phyloP scores from a whole-genome alignment of 1,284 basidiomycete species.

The Ganoderma lucidum region DNA sequence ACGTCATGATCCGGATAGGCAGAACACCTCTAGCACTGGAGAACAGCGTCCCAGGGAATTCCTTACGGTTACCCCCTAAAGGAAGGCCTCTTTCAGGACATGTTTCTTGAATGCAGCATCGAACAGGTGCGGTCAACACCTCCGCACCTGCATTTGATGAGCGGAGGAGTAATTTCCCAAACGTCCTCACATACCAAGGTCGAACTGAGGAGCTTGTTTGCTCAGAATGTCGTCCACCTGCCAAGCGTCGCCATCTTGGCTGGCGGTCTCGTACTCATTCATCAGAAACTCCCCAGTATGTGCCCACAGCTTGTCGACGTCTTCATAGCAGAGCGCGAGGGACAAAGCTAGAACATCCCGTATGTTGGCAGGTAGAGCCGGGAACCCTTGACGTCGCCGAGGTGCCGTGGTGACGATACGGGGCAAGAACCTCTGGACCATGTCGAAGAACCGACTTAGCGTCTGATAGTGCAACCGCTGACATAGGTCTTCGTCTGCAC shows the following conservation, averaged over 20 bases:
- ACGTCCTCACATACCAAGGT: not conserved
- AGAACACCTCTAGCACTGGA: not conserved
- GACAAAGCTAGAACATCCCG: not conserved
- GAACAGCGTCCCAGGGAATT: not conserved
- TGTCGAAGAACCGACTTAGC: no score
- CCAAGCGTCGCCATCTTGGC: no score
- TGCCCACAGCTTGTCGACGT: not conserved
- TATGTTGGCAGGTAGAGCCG: not conserved
- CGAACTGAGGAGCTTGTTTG: not conserved
- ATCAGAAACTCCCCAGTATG: not conserved
- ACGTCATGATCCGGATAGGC: not conserved
- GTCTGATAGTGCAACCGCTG: no score
- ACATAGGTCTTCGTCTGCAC: no score
- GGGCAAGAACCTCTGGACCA: not conserved
- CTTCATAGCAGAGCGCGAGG: not conserved
- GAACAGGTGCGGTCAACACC: not conserved
- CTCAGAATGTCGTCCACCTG: not conserved
- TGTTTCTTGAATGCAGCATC: not conserved
- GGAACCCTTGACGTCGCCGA: not conserved
- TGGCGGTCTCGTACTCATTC: not conserved
- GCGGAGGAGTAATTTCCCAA: not conserved
- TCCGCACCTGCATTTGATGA: not conserved
- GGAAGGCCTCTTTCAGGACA: not conserved
- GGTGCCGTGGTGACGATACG: not conserved
- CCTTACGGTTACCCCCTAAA: not conserved